Conservation (phyloP, 1,284 basidiomycete species). For the Vanrija sp. region DNA sequence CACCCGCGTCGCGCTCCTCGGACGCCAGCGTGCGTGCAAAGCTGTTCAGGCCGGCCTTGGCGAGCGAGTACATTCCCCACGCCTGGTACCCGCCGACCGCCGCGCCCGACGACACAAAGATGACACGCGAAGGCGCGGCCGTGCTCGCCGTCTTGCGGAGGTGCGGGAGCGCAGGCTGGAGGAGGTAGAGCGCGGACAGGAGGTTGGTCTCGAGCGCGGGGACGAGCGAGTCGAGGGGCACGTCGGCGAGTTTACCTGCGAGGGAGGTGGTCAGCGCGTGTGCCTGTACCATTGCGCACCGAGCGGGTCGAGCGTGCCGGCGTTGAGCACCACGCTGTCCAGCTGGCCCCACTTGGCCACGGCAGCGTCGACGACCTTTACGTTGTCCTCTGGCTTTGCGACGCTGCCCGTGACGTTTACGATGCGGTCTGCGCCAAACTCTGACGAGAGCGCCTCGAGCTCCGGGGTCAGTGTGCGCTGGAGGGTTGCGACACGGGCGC, state of each 20-base stretch:
- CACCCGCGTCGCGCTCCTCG: constrained; percentile 49
- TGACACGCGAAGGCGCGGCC: constrained; percentile 40
- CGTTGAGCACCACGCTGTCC: constrained; percentile 54
- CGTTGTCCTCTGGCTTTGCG: constrained; percentile 37
- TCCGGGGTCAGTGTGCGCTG: constrained; percentile 51
- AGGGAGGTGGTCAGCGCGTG: not conserved
- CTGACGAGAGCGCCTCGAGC: constrained; percentile 39
- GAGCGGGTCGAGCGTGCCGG: constrained; percentile 51
- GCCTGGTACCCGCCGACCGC: constrained; percentile 50
- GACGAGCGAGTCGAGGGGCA: constrained; percentile 22
- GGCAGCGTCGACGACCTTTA: constrained; percentile 41
- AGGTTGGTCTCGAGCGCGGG: constrained; percentile 52
- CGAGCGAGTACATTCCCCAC: constrained; percentile 53
- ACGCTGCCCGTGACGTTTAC: constrained; percentile 49
- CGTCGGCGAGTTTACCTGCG: constrained; percentile 32
- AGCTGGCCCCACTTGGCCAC: constrained; percentile 49
- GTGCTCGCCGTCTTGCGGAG: constrained; percentile 41
- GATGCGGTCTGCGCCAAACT: constrained; percentile 34
- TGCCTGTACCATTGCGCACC: constrained; percentile 22
- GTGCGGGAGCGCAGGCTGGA: constrained; percentile 51
- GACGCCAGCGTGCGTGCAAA: constrained; percentile 52
- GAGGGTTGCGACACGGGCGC: constrained; percentile 51
- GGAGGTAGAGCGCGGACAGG: constrained; percentile 51
- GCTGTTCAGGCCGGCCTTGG: constrained; percentile 54
- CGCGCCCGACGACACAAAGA: constrained; percentile 55